Evolutionary conservation across 2,329 filamentous ascomycete genomes (phyloP).

Genomic region (Lasiodiplodia theobromae): DNA sequence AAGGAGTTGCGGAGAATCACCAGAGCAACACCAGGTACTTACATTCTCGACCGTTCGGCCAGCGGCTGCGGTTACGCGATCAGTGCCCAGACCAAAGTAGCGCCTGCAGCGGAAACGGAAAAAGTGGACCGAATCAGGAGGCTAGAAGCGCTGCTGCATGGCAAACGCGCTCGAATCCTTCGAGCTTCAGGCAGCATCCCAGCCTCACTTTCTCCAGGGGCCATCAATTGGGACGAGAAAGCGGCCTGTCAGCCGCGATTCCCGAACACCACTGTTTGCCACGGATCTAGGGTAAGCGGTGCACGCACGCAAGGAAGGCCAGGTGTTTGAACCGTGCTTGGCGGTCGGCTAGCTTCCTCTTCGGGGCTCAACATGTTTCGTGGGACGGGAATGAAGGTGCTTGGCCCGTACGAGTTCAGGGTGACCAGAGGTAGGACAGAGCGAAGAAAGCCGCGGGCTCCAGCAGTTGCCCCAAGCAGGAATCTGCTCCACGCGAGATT

Average conservation of each 20-base stretch:
- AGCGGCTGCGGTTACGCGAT: neutral
- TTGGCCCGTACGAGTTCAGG: constrained; percentile 2
- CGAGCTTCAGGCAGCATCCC: neutral
- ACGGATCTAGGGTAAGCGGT: neutral
- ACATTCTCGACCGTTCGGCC: neutral
- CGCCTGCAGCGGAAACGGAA: too few species aligned
- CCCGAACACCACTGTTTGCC: neutral
- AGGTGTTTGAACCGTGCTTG: constrained; percentile 4
- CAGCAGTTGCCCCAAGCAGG: constrained; percentile 20
- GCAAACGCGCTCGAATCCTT: constrained; percentile 1
- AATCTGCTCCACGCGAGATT: constrained; percentile 22
- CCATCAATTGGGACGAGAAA: neutral
- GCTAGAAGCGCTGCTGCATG: neutral
- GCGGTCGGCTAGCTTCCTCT: constrained; percentile 10
- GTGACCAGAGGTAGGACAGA: constrained; percentile 14
- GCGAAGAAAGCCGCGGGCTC: neutral
- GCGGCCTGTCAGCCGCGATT: neutral
- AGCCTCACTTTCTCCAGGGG: constrained; percentile 18
- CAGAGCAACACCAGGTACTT: neutral
- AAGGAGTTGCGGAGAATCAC: neutral
- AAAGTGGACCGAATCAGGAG: constrained; percentile 1
- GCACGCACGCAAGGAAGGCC: neutral
- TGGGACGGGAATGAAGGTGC: neutral
- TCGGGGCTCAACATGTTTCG: constrained; percentile 3
- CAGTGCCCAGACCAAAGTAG: constrained; percentile 1